Base-by-base conservation (phyloP, 2,329 filamentous ascomycete genomes). In the Fusarium sp. region DNA sequence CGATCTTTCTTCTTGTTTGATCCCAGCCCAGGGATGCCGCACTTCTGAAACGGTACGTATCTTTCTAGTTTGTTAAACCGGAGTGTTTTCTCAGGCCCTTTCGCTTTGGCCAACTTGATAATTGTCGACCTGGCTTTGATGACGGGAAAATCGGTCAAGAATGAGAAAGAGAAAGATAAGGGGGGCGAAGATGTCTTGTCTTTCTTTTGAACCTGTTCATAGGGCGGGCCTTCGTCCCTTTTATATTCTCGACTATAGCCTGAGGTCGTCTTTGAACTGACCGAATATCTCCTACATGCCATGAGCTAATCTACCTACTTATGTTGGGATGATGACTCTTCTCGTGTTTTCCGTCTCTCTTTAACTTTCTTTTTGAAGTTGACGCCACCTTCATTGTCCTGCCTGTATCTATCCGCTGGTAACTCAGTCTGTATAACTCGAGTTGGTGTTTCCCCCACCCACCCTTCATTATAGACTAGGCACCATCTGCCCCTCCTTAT, bases 181-280 rank as follows among this genome's bases (percentile, higher is more conserved):
- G 58, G 23, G 34, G 41, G 43, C 31, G 60, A 56, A 57, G 64
- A 63, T 71, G 68, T 57, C 54, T 57, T 19, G 59, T 65, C 67
- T 65, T 57, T 51, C 57, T 69, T 65, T 53, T 19, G 23, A 50
- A 45, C 18, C 37, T 50, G 46, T 60, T 49, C 52, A 41, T 43
- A 58, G 55, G 67, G 71, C 58, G 70, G 72, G 64, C 34, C 48
- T 62, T 51, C 30, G 67, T 69, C 67, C 72, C 57, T 75, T 75
- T 73, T 75, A 75, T 75, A 76, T 61, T 65, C 63, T 72, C 44
- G 28, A 39, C 56, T 45, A 48, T 62, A 37, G 62, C 55, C 73
- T 65, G 72, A 75, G 69, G 69, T 60, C 70, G 53, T 72, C 62
- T 58, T 53, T 45, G 59, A 56, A 46, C 46, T 46, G 30, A 41